Percentiles rank a stretch among this genome's conserved stretches.
Conservation (phyloP, 1,284 basidiomycete genomes). For the Neotropicomus parvogracilis region DNA sequence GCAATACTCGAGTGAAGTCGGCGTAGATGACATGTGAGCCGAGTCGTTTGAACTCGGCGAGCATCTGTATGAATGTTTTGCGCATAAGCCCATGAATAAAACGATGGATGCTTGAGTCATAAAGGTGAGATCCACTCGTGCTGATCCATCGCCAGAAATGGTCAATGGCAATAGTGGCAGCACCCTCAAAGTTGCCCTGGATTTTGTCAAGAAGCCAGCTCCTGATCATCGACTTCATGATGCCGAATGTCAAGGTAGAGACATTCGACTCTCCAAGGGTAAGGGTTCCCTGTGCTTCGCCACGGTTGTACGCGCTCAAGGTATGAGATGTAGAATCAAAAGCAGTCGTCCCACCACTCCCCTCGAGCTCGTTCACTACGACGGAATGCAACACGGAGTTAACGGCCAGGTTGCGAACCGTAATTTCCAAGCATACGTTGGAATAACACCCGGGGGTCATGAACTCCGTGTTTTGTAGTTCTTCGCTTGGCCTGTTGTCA, state of each 20-base stretch:
- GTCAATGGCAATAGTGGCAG: conserved; percentile 69
- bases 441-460: conserved; percentile 84
- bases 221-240: conserved; percentile 88
- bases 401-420: conserved; percentile 89
- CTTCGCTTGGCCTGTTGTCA: conserved; percentile 76
- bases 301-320: conserved; percentile 85
- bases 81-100: conserved; percentile 97
- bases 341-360: conserved; percentile 85
- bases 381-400: conserved; percentile 94
- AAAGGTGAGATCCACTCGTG: conserved; percentile 81
- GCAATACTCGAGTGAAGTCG: conserved; percentile 88
- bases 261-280: conserved; percentile 89
- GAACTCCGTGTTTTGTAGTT: conserved; percentile 85
- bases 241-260: conserved; percentile 85
- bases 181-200: conserved; percentile 56
- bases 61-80: conserved; percentile 95
- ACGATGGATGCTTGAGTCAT: conserved; percentile 90
- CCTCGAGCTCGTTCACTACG: conserved; percentile 95
- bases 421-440: conserved; percentile 90
- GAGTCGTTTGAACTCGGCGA: conserved; percentile 95
- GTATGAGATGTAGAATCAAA: conserved; percentile 93
- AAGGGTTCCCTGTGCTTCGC: conserved; percentile 72
- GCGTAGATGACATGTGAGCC: conserved; percentile 94
- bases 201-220: conserved; percentile 91
- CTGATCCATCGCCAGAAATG: conserved; percentile 99